Base-by-base conservation (phyloP, 805 yeast species). In the Zygotorulaspora florentina region DNA sequence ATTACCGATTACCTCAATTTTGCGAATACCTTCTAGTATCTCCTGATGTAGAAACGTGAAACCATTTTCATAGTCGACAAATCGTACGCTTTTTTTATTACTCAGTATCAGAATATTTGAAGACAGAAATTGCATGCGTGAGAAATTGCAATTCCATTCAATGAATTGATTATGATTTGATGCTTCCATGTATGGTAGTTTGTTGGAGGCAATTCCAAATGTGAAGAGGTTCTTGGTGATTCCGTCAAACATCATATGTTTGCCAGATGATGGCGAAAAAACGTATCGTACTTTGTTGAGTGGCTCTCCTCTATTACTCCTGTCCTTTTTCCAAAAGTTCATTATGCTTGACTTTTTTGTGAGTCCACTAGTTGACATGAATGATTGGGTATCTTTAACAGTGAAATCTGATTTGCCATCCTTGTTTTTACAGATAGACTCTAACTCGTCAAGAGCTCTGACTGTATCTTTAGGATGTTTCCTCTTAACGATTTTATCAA, bases 41-140 rank as follows among this genome's bases (percentile, higher is more conserved):
- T 42, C 27, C 18, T 51, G 38, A 27, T 57, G 48, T 18, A 62
- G 39, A 42, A 60, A 62, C 8, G 51, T 50, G 36, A 59, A 62
- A 0, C 67, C 66, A 40, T 54, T 51, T 17, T 55, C 49, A 37
- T 48, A 58, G 35, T 64, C 67, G 2, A 60, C 61, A 39, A 64
- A 52, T 31, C 52, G 42, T 2, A 62, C 7, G 2, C 41, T 38
- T 5, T 47, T 18, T 2, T 34, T 15, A 39, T 60, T 59, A 39
- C 51, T 36, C 12, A 61, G 30, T 3, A 61, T 35, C 5, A 64
- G 38, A 9, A 61, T 43, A 27, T 54, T 49, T 3, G 59, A 43
- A 3, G 56, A 46, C 9, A 59, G 20, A 43, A 52, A 53, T n/a
- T 56, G 49, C 8, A 63, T 40, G 8, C 43, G 30, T 11, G 49